phyloP scores from a whole-genome alignment of 129 eudicot species.

The Escallonia herrerae region DNA sequence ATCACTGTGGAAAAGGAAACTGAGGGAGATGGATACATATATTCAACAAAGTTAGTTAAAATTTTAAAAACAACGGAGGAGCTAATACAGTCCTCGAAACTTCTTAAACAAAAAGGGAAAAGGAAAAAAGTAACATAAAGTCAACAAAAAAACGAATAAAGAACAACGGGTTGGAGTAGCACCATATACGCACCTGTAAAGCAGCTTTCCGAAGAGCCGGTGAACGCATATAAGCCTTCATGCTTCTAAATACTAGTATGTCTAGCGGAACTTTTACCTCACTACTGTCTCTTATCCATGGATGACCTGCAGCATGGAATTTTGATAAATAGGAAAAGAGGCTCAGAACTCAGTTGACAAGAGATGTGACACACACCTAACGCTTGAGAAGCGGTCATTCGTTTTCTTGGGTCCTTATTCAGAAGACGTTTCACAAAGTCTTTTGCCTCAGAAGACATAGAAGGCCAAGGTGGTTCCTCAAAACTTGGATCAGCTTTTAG shows the following conservation, averaged over 20 bases:
- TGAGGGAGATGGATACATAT: too few relatives aligned
- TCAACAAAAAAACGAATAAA: too few relatives aligned
- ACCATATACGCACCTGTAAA: constrained; percentile 50
- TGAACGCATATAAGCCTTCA: constrained; percentile 89
- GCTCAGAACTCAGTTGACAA: background rate
- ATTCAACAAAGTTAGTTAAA: too few relatives aligned
- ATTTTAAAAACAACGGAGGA: too few relatives aligned
- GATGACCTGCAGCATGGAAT: constrained; percentile 62
- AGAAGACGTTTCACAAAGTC: constrained; percentile 80
- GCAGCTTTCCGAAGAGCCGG: constrained; percentile 90
- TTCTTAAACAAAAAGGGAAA: too few relatives aligned
- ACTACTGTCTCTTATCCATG: constrained; percentile 58
- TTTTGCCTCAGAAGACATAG: constrained; percentile 73
- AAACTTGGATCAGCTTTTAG: constrained; percentile 87
- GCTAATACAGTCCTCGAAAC: too few relatives aligned
- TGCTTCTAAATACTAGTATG: constrained; percentile 55
- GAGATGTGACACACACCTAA: constrained; percentile 41
- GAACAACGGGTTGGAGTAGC: too few relatives aligned
- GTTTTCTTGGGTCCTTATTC: constrained; percentile 83
- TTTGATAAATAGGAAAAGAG: background rate
- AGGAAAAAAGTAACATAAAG: too few relatives aligned
- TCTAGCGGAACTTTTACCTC: constrained; percentile 72
- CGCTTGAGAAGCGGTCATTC: constrained; percentile 96
- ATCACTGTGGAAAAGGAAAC: too few relatives aligned
- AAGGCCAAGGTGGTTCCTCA: constrained; percentile 93